Percentiles rank a stretch among this genome's conserved stretches.
phyloP scores from a whole-genome alignment of 257 asterid species.

The Lycium barbarum region DNA sequence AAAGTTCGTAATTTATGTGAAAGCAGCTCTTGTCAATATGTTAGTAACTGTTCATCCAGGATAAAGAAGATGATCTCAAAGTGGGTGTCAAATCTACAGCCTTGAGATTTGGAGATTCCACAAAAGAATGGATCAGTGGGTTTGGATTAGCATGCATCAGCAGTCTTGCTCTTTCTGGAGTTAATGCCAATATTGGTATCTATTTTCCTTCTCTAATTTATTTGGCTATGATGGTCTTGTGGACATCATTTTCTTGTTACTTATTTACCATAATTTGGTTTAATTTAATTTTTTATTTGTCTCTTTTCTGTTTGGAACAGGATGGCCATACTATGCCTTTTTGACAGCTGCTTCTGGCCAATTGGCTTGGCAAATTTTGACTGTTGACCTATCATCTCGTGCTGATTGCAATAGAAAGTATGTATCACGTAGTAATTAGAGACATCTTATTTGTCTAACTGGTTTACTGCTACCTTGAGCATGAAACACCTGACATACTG shows the following conservation, averaged over 20 bases:
- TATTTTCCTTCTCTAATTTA: background rate
- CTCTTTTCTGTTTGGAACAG: conserved; percentile 45
- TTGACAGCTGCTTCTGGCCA: conserved; percentile 70
- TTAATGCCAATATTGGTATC: conserved; percentile 71
- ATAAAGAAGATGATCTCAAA: conserved; percentile 79
- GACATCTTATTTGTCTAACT: background rate
- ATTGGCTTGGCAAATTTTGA: conserved; percentile 83
- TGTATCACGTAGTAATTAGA: conserved; percentile 34
- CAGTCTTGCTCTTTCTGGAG: conserved; percentile 79
- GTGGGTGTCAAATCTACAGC: conserved; percentile 97
- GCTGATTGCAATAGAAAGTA: conserved; percentile 83
- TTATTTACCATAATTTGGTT: conserved; percentile 7
- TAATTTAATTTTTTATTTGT: conserved; percentile 6
- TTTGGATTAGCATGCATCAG: conserved; percentile 82
- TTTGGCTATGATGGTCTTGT: background rate
- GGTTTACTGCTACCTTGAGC: background rate
- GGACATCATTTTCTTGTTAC: background rate
- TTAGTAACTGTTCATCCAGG: conserved; percentile 50
- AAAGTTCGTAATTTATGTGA: background rate
- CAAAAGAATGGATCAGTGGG: conserved; percentile 76
- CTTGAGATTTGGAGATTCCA: conserved; percentile 79
- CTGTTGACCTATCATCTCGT: conserved; percentile 71
- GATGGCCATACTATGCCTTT: conserved; percentile 73
- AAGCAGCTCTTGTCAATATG: conserved; percentile 15
- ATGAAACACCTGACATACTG: background rate